Evolutionary conservation across 257 asterid genomes (phyloP).

Genomic region (Solanum boliviense): DNA sequence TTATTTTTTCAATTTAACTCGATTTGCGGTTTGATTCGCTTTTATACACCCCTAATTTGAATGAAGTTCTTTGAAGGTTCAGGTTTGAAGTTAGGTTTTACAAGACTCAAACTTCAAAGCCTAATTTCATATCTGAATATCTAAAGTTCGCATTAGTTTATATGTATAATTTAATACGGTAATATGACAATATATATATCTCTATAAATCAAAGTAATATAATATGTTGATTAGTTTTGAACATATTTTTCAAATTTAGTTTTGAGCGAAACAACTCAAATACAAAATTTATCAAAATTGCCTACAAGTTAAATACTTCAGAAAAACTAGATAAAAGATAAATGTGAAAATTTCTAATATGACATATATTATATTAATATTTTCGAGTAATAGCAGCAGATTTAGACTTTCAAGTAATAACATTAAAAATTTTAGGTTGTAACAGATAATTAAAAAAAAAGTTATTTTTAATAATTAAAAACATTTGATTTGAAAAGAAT

Average conservation of each 20-base stretch:
- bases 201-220: background rate
- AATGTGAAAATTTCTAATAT: no score
- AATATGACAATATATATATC: background rate
- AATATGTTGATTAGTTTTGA: background rate
- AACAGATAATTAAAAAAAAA: no score
- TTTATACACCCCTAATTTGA: no score
- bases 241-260: background rate
- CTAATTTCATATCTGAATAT: background rate
- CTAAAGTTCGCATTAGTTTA: background rate
- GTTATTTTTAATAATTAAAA: no score
- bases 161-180: background rate
- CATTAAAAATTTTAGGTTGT: no score
- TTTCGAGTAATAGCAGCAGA: no score
- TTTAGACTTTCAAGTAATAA: no score
- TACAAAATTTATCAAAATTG: background rate
- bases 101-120: background rate
- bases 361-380: no score
- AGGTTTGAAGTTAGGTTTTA: background rate
- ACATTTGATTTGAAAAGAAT: no score
- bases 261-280: background rate
- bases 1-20: no score
- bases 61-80: background rate
- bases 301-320: background rate
- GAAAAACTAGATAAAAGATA: background rate
- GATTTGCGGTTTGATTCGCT: rapidly evolving